Base-by-base conservation (phyloP, 768 basidiomycete species). In the Rhizopogon vinicolor region DNA sequence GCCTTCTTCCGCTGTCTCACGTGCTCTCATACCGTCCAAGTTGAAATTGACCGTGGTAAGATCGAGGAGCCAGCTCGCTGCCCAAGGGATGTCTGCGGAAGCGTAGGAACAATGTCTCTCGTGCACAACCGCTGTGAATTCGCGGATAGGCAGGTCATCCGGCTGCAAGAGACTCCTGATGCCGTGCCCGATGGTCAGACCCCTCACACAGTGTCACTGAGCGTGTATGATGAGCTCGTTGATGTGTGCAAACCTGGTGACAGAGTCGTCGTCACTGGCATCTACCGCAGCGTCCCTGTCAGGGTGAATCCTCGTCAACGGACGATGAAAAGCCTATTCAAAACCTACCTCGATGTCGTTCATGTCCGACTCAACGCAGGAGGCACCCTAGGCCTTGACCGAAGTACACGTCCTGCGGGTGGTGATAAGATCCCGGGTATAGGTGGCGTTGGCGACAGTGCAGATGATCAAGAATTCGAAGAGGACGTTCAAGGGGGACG, bases 151-250 rank as follows among this genome's bases (percentile, higher is more conserved):
- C 97, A 99, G 69, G 91, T 96, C 44, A 88, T 98, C 58, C 82
- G 96, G 39, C 75, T 99, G 8, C 97, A 99, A 68, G 97, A 99
- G 71, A 98, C 96, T 0, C 96, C 96, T 1, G 97, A 99, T 65
- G 92, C 89, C 8, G 96, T 99, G 0, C 96, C 96, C 5, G 96
- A 98, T 69, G 97, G 97, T 2, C 96, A 98, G 69, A 98, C 97
- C 0, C 97, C 97, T 0, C 95, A 98, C 62, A 98, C 96, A 0
- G 95, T 99, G 52, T 94, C 92, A 0, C 74, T 98, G 53, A 95
- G 94, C 68, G 91, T 92, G n/a, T 98, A 99, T 65, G 96, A 99
- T 65, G 97, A 99, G 67, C 83, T 99, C 3, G 96, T 98, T 39
- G 97, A 98, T 65, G 81, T 94, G n/a, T 72, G 89, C 41, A 98